Percentiles rank a stretch among this genome's conserved stretches.
Evolutionary conservation across 2,329 filamentous ascomycete genomes (phyloP).

Genomic region (Zasmidium cellare): DNA sequence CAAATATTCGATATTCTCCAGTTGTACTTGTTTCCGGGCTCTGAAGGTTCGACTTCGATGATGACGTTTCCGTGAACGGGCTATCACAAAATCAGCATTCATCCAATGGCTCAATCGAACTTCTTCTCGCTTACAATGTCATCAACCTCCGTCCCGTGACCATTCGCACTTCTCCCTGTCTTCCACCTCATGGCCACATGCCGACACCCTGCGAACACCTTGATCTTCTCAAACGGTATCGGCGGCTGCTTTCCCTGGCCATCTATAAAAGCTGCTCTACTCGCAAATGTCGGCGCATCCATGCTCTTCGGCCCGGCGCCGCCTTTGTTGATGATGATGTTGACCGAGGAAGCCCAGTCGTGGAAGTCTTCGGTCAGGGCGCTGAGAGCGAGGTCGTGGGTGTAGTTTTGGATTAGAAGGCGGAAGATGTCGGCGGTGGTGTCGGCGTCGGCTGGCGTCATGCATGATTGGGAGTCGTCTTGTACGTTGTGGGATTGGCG

Average conservation of each 20-base stretch:
- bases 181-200: constrained; percentile 30
- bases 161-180: constrained; percentile 25
- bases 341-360: constrained; percentile 35
- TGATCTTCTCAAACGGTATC: constrained; percentile 30
- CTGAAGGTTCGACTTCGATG: constrained; percentile 17
- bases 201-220: constrained; percentile 30
- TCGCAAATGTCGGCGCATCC: constrained; percentile 22
- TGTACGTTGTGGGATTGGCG: not conserved
- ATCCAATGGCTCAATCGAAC: too few species aligned
- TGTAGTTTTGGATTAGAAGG: constrained; percentile 32
- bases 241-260: constrained; percentile 27
- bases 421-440: constrained; percentile 30
- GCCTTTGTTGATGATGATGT: constrained; percentile 33
- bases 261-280: constrained; percentile 22
- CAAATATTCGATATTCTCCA: constrained; percentile 28
- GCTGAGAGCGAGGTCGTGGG: constrained; percentile 23
- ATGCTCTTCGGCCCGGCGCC: constrained; percentile 25
- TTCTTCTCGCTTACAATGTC: constrained; percentile 21
- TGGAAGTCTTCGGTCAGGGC: constrained; percentile 29
- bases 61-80: constrained; percentile 25
- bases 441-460: constrained; percentile 21
- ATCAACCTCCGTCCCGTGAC: constrained; percentile 27
- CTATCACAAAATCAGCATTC: constrained; percentile 5
- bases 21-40: constrained; percentile 18
- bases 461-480: constrained; percentile 26